Evolutionary conservation across 2,329 filamentous ascomycete species (phyloP).

Genomic region (Torrubiellomyces zombiae): DNA sequence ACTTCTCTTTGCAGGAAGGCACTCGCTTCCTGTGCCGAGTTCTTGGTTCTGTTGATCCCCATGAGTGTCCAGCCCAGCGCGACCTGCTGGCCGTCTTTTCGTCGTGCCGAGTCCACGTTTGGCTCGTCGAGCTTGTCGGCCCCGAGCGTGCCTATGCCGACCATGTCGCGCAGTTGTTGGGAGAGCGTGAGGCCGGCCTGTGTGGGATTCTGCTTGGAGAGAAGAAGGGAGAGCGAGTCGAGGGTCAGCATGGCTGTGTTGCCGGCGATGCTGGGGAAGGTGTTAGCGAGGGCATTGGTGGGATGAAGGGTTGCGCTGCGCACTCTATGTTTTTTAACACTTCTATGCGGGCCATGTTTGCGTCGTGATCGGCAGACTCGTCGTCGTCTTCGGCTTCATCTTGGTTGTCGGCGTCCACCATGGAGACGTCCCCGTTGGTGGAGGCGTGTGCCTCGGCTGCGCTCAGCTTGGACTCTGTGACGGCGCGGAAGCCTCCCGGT

Average conservation of each 20-base stretch:
- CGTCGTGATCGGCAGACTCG: slow-evolving; percentile 26
- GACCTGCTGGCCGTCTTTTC: slow-evolving; percentile 38
- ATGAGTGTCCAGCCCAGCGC: slow-evolving; percentile 62
- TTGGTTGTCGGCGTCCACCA: slow-evolving; percentile 29
- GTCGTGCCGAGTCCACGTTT: slow-evolving; percentile 35
- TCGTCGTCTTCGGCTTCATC: too few relatives aligned
- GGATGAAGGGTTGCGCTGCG: slow-evolving; percentile 6
- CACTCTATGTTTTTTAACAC: slow-evolving; percentile 43
- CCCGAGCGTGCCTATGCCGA: slow-evolving; percentile 60
- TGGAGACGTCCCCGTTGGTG: slow-evolving; percentile 27
- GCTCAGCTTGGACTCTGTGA: slow-evolving; percentile 55
- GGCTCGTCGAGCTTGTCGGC: slow-evolving; percentile 47
- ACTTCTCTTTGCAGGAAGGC: slow-evolving; percentile 61
- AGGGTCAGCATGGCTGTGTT: slow-evolving; percentile 53
- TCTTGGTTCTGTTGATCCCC: slow-evolving; percentile 57
- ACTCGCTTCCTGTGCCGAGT: slow-evolving; percentile 56
- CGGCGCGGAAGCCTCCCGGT: slow-evolving; percentile 57
- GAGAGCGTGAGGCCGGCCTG: slow-evolving; percentile 57
- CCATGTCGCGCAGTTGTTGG: slow-evolving; percentile 48
- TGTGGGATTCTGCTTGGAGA: slow-evolving; percentile 65
- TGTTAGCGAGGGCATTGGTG: slow-evolving; percentile 2
- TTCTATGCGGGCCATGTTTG: slow-evolving; percentile 35
- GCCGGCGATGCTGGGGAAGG: slow-evolving; percentile 14
- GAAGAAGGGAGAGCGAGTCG: slow-evolving; percentile 67
- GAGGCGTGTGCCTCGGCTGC: slow-evolving; percentile 24